A percentile compares a stretch with the other conserved stretches of the same genome.
Evolutionary conservation across 2,329 filamentous ascomycete genomes (phyloP).

Genomic region (Geosmithia morbida): DNA sequence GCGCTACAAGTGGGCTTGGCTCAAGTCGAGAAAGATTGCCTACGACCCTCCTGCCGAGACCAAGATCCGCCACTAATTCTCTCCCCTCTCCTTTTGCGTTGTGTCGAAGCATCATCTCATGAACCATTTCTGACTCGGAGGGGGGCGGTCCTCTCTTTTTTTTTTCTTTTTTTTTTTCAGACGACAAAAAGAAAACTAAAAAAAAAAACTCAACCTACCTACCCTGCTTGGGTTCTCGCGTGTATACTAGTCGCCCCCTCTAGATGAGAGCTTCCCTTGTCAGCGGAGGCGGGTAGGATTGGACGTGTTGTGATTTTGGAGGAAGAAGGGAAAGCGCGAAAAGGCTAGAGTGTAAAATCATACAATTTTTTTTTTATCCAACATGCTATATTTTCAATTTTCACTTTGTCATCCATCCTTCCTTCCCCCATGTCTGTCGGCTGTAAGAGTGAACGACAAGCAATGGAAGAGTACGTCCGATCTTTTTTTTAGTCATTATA

Average conservation of each 20-base stretch:
- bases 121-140: too few species aligned
- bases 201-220: background rate
- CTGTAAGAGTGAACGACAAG: too few species aligned
- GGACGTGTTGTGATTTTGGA: constrained; percentile 1
- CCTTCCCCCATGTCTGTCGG: too few species aligned
- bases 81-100: too few species aligned
- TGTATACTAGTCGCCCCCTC: constrained; percentile 27
- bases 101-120: too few species aligned
- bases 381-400: constrained; percentile 20
- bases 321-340: constrained; percentile 13
- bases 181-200: background rate
- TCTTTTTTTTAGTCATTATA: too few species aligned
- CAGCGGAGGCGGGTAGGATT: constrained; percentile 21
- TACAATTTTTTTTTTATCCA: constrained; percentile 9
- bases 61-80: constrained; percentile 29
- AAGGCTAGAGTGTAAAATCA: constrained; percentile 35
- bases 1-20: constrained; percentile 96
- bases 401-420: constrained; percentile 2
- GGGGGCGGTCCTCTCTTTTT: too few species aligned
- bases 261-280: constrained; percentile 27
- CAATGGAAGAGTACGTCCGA: too few species aligned
- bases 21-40: constrained; percentile 90
- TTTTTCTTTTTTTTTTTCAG: background rate
- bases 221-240: constrained; percentile 11
- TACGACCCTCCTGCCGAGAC: constrained; percentile 61